These are phyloP conservation scores for Amesomyces nigricolor DNA, from an alignment of 2,329 filamentous ascomycete species.

Conservation along the genomic window DNA sequence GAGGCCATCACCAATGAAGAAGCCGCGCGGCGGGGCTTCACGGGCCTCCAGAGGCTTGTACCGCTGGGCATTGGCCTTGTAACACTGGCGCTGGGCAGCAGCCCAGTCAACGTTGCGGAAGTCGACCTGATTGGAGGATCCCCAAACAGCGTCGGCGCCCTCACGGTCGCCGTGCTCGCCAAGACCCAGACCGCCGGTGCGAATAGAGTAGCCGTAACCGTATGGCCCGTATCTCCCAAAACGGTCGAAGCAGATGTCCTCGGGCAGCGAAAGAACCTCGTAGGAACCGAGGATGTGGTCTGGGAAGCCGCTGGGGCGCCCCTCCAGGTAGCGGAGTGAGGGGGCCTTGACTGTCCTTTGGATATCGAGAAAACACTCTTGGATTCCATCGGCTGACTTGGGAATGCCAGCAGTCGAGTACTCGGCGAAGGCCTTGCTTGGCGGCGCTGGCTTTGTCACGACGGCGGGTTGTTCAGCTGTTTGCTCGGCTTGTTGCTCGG, in stretches of 20 bases:
- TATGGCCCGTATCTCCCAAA: constrained; percentile 86
- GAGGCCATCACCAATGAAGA: constrained; percentile 42
- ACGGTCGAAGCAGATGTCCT: constrained; percentile 89
- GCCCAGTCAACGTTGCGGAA: constrained; percentile 75
- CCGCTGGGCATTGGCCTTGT: constrained; percentile 61
- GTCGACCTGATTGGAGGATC: constrained; percentile 64
- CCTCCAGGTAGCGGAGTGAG: constrained; percentile 65
- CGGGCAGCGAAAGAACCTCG: constrained; percentile 67
- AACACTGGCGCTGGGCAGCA: constrained; percentile 68
- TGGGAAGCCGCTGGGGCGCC: constrained; percentile 78
- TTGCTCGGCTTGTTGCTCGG: not conserved
- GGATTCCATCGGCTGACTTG: constrained; percentile 45
- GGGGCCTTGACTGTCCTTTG: constrained; percentile 62
- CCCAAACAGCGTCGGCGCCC: constrained; percentile 76
- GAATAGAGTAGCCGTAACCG: constrained; percentile 76
- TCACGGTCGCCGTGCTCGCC: constrained; percentile 79
- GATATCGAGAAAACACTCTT: constrained; percentile 73
- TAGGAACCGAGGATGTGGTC: constrained; percentile 84
- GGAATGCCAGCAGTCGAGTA: constrained; percentile 36
- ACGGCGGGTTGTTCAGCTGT: not conserved
- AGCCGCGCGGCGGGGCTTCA: constrained; percentile 42
- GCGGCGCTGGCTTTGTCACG: constrained; percentile 34
- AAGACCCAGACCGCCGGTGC: constrained; percentile 75
- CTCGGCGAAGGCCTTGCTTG: constrained; percentile 49
- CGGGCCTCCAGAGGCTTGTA: constrained; percentile 50